Base-by-base conservation (phyloP, 441 rosid species). In the Gossypium davidsonii region DNA sequence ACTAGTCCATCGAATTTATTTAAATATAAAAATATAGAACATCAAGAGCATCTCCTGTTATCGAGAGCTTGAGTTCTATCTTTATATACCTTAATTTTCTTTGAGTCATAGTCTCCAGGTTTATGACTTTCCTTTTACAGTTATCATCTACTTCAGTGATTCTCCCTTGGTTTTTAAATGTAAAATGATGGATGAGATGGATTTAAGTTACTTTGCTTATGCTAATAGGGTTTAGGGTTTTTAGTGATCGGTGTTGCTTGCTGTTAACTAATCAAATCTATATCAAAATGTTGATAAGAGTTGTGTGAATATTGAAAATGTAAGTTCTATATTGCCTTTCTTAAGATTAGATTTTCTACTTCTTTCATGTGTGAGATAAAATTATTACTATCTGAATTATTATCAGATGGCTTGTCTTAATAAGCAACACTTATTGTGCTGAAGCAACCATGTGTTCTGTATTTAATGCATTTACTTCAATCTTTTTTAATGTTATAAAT, bases 391-490 rank as follows among this genome's bases (percentile, higher is more conserved):
- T 14, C 6, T 25, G 23, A 67, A 46, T 31, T 46, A 8, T 63
- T 37, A 37, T 26, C 15, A n/a, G 8, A 39, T 48, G 8, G 8
- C 53, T 14, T 48, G 23, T n/a, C 42, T 25, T 23, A 23, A 48
- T 26, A 48, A 48, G 42, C 42, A 44, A 3, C 49, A 8, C 23
- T 48, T 8, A 6, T 48, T 67, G 57, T 4, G 4, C 42, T 67
- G 57, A 48, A 49, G 21, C 2, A 23, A 48, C 55, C 58, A 25
- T 1, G 4, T 48, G 6, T 25, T n/a, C 5, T 67, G n/a, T 67
- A n/a, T 67, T 67, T 46, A 66, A 67, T 25, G 71, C 71, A 65
- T 66, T 42, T 66, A 46, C 39, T 46, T 9, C 11, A 23, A 14
- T 14, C 69, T 6, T 46, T 66, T 66, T 52, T 46, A 18, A 2